phyloP scores from a whole-genome alignment of 208 protist genomes.

The Crithidia thermophila region DNA sequence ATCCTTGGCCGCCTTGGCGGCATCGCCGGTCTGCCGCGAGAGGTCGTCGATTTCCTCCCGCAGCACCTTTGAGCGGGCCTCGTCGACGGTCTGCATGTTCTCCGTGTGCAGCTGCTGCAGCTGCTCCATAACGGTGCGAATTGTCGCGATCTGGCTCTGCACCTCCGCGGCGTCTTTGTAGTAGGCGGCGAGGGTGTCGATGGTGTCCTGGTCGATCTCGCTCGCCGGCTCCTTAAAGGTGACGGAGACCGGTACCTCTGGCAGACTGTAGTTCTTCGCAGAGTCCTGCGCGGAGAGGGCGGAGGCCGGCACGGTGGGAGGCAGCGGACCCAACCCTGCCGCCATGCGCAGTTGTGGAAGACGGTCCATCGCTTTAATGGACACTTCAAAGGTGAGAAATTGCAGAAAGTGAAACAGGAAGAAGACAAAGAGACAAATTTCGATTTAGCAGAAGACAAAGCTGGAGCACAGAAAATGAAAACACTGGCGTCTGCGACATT shows the following conservation, averaged over 20 bases:
- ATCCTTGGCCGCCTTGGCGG: slow-evolving; percentile 49
- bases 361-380: slow-evolving; percentile 23
- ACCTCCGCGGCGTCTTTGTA: slow-evolving; percentile 53
- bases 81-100: slow-evolving; percentile 77
- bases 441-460: not conserved
- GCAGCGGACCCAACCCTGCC: slow-evolving; percentile 15
- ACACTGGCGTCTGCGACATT: too few relatives aligned
- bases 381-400: not conserved
- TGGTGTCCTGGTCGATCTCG: slow-evolving; percentile 66
- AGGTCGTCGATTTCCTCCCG: slow-evolving; percentile 69
- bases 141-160: slow-evolving; percentile 30
- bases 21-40: slow-evolving; percentile 43
- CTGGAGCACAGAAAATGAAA: not conserved
- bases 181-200: slow-evolving; percentile 72
- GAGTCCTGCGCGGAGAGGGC: not conserved
- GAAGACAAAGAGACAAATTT: not conserved
- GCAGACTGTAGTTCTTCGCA: slow-evolving; percentile 17
- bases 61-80: slow-evolving; percentile 49
- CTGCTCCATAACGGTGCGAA: slow-evolving; percentile 42
- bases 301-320: not conserved
- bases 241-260: slow-evolving; percentile 16
- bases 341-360: slow-evolving; percentile 20
- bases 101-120: slow-evolving; percentile 68
- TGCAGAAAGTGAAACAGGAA: too few relatives aligned
- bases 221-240: slow-evolving; percentile 31